Evolutionary conservation across 805 yeast genomes (phyloP).

Genomic region (Phaffomyces opuntiae): DNA sequence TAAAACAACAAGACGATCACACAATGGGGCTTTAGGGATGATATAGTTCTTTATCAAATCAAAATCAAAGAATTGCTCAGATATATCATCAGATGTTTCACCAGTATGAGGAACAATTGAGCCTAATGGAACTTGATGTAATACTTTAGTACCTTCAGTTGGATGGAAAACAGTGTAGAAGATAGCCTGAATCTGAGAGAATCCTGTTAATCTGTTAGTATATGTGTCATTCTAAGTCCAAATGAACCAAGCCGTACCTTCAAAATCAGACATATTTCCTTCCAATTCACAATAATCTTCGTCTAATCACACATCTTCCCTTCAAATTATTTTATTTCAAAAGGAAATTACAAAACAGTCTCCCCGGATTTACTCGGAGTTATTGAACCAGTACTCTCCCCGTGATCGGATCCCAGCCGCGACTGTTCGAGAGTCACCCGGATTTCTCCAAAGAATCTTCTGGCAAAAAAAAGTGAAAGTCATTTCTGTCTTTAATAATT

Average conservation of each 20-base stretch:
- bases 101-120: conserved; percentile 37
- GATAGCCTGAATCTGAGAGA: conserved; percentile 81
- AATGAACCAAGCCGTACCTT: conserved; percentile 23
- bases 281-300: too few relatives aligned
- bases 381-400: too few relatives aligned
- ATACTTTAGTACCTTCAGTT: conserved; percentile 88
- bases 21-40: conserved; percentile 88
- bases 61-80: conserved; percentile 56
- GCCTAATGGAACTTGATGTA: conserved; percentile 84
- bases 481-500: not conserved
- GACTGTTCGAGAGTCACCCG: not conserved
- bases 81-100: conserved; percentile 25
- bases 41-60: conserved; percentile 83
- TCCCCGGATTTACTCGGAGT: not conserved
- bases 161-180: conserved; percentile 94
- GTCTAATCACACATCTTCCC: too few relatives aligned
- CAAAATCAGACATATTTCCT: conserved; percentile 4
- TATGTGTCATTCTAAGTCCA: not conserved
- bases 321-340: too few relatives aligned
- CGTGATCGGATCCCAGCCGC: not conserved
- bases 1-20: conserved; percentile 73
- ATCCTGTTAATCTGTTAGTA: conserved; percentile 43
- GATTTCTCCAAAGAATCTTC: not conserved
- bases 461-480: not conserved
- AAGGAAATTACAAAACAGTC: too few relatives aligned